Percentiles rank a stretch among this genome's conserved stretches.
These are phyloP conservation scores for Thozetella sp. DNA, from an alignment of 495 filamentous ascomycete genomes.

Conservation along the genomic window DNA sequence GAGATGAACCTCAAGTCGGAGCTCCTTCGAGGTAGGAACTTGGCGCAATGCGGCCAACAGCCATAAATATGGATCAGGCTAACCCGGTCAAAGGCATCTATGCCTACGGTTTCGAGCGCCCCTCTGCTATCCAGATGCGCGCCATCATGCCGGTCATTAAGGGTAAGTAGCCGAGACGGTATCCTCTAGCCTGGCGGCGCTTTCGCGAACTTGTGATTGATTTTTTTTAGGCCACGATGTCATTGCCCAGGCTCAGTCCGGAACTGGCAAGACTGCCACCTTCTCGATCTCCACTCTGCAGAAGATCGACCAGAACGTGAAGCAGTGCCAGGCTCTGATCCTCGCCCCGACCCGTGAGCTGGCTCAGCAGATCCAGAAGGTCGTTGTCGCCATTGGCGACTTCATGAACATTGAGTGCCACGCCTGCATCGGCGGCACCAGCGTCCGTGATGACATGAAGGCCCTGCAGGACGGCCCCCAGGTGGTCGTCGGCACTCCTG, in stretches of 20 bases:
- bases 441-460: constrained; percentile 95
- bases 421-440: constrained; percentile 97
- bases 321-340: constrained; percentile 91
- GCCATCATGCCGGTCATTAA: constrained; percentile 99
- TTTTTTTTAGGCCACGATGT: constrained; percentile 81
- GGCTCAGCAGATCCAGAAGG: constrained; percentile 96
- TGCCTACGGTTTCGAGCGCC: constrained; percentile 98
- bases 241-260: constrained; percentile 98
- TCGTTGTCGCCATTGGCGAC: constrained; percentile 95
- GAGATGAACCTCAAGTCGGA: constrained; percentile 95
- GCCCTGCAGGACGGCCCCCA: constrained; percentile 97
- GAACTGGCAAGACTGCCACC: constrained; percentile 98
- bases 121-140: constrained; percentile 98
- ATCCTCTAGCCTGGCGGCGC: too few relatives aligned
- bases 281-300: constrained; percentile 98
- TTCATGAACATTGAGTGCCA: constrained; percentile 99
- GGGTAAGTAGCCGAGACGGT: too few relatives aligned
- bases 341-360: constrained; percentile 98
- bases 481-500: constrained; percentile 94
- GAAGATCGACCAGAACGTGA: constrained; percentile 82
- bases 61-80: constrained; percentile 74
- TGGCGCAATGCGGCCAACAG: constrained; percentile 86
- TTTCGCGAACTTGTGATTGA: too few relatives aligned
- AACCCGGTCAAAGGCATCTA: constrained; percentile 76
- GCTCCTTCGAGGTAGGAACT: constrained; percentile 86